phyloP scores from a whole-genome alignment of 441 rosid species.

The Aleurites moluccanus region DNA sequence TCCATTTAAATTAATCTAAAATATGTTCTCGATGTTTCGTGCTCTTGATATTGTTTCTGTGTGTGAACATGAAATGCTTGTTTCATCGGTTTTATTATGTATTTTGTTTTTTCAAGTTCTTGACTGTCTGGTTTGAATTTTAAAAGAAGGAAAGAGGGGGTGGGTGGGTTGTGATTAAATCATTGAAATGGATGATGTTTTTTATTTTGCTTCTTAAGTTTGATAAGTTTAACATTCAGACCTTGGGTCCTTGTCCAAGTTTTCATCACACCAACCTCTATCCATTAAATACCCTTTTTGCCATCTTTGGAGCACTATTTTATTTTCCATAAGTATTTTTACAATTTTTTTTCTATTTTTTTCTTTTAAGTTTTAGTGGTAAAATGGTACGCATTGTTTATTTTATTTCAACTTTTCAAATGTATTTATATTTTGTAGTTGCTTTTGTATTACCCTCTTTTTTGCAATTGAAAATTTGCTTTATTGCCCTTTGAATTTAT shows the following conservation, averaged over 20 bases:
- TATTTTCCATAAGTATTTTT: background rate
- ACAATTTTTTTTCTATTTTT: background rate
- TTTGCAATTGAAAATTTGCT: background rate
- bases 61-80: background rate
- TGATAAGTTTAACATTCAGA: background rate
- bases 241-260: conserved; percentile 2
- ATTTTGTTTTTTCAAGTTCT: background rate
- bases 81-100: conserved; percentile 1
- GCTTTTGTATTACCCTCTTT: background rate
- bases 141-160: background rate
- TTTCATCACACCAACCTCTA: background rate
- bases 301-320: background rate
- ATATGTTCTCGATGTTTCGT: background rate
- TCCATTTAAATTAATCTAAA: conserved; percentile 13
- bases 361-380: background rate
- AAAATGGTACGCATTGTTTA: background rate
- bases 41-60: background rate
- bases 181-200: background rate
- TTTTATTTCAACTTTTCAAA: background rate
- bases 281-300: background rate
- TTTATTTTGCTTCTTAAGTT: background rate
- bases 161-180: background rate
- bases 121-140: background rate
- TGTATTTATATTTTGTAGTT: background rate
- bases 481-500: background rate